Conservation (phyloP, 1,139 yeast species). For the Torulaspora pretoriensis region DNA sequence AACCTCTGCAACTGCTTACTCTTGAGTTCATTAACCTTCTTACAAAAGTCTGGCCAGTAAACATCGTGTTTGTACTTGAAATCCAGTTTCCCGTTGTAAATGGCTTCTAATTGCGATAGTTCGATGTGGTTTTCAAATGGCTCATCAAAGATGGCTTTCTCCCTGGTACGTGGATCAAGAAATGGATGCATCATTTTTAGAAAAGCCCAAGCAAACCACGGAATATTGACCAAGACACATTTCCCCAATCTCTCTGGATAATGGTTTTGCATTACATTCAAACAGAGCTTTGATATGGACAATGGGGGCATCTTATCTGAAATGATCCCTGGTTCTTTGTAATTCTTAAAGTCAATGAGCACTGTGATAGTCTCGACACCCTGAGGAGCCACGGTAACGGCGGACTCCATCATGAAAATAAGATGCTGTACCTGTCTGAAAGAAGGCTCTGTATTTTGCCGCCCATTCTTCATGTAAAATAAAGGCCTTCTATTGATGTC, state of each 20-base stretch:
- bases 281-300: constrained; percentile 63
- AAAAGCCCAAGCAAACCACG: constrained; percentile 84
- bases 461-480: constrained; percentile 80
- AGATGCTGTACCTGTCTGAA: constrained; percentile 87
- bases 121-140: constrained; percentile 82
- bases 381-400: constrained; percentile 85
- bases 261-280: constrained; percentile 83
- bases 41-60: constrained; percentile 72
- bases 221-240: constrained; percentile 82
- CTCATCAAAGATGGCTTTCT: constrained; percentile 80
- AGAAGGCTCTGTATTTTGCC: constrained; percentile 85
- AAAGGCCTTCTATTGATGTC: constrained; percentile 86
- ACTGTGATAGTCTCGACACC: constrained; percentile 91
- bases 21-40: constrained; percentile 52
- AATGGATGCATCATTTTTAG: constrained; percentile 83
- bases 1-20: constrained; percentile 54
- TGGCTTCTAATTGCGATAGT: constrained; percentile 66
- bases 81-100: constrained; percentile 74
- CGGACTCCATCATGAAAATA: constrained; percentile 84
- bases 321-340: constrained; percentile 43
- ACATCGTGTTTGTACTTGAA: constrained; percentile 71
- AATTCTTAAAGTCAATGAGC: constrained; percentile 79
- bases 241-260: constrained; percentile 89
- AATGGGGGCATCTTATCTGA: constrained; percentile 38
- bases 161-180: constrained; percentile 86